Evolutionary conservation across 177 flowering plant genomes (phyloP).

Genomic region (Tripterygium wilfordii): DNA sequence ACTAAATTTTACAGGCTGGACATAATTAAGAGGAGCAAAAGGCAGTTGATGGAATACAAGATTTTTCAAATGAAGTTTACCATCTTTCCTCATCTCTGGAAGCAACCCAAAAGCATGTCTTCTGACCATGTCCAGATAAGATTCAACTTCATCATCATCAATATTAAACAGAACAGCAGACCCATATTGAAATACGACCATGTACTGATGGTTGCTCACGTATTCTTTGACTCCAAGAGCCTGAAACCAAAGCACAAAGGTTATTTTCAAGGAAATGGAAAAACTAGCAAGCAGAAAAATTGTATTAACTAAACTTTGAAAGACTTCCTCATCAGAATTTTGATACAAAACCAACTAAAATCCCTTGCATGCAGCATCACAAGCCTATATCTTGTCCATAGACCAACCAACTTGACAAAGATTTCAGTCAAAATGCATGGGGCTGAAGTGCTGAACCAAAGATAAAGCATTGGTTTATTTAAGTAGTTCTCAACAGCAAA

Average conservation of each 20-base stretch:
- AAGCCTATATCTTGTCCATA: too few species aligned
- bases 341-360: too few species aligned
- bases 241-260: constrained; percentile 28
- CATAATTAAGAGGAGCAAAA: too few species aligned
- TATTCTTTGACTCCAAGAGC: constrained; percentile 24
- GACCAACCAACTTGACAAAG: too few species aligned
- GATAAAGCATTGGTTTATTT: too few species aligned
- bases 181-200: constrained; percentile 91
- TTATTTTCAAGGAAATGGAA: background rate
- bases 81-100: constrained; percentile 79
- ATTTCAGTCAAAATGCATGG: too few species aligned
- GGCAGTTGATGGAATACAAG: background rate
- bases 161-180: constrained; percentile 79
- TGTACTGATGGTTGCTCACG: constrained; percentile 37
- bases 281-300: too few species aligned
- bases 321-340: background rate
- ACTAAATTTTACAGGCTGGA: background rate
- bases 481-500: too few species aligned
- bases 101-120: constrained; percentile 85
- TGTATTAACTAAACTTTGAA: too few species aligned
- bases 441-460: too few species aligned
- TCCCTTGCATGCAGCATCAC: too few species aligned
- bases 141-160: constrained; percentile 69
- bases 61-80: constrained; percentile 23
- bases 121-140: constrained; percentile 53